A percentile compares a stretch with the other conserved stretches of the same genome.
These are phyloP conservation scores for Plasmodium falciparum DNA, from an alignment of 169 alveolate genomes.

Conservation along the genomic window DNA sequence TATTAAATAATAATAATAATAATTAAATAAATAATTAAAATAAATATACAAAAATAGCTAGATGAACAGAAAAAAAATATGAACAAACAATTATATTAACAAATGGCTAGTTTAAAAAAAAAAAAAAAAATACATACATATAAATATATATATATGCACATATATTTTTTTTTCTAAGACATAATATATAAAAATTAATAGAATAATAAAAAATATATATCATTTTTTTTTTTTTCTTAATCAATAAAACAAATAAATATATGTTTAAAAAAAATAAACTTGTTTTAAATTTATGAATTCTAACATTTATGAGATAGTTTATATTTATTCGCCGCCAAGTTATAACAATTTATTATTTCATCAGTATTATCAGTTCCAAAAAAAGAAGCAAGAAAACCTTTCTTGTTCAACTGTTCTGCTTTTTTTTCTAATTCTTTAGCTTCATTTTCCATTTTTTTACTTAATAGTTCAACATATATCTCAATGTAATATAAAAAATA, in stretches of 20 bases:
- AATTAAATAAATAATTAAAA: neutral
- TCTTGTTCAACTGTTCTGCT: slow-evolving; percentile 59
- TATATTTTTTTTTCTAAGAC: neutral
- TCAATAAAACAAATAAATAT: neutral
- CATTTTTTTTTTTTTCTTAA: neutral
- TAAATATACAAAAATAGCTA: neutral
- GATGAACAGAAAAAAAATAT: neutral
- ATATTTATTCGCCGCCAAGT: slow-evolving; percentile 64
- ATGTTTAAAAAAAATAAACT: neutral
- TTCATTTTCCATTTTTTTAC: slow-evolving; percentile 44
- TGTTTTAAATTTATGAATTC: neutral
- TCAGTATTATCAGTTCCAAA: slow-evolving; percentile 69
- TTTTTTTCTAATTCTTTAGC: slow-evolving; percentile 68
- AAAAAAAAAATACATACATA: too few species aligned
- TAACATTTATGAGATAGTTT: slow-evolving; percentile 65
- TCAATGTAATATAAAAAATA: too few species aligned
- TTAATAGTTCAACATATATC: too few species aligned
- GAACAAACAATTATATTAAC: neutral
- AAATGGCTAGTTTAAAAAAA: too few species aligned
- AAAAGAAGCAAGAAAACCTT: slow-evolving; percentile 66
- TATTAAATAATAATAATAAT: too few species aligned
- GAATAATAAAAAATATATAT: too few species aligned
- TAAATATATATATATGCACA: neutral
- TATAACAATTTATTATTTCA: slow-evolving; percentile 64
- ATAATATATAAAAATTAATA: neutral